Base-by-base conservation (phyloP, 2,329 filamentous ascomycete genomes). In the Claviceps spartinae region DNA sequence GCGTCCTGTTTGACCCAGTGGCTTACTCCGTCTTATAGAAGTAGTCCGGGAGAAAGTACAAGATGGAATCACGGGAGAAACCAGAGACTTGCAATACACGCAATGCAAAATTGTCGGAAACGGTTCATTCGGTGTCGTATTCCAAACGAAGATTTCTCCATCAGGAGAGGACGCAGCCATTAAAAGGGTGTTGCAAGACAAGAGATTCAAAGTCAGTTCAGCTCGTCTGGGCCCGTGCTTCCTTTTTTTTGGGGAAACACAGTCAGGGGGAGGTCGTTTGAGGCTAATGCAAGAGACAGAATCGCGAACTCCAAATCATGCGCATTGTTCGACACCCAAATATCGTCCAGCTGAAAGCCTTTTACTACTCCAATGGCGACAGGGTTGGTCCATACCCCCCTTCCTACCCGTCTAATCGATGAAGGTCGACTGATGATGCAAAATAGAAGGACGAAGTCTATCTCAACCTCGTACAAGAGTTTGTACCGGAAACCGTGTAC, bases 31-130 rank as follows among this genome's bases (percentile, higher is more conserved):
- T 2, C 14, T 37, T 54, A 26, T 65, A 97, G 93, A 98, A 78
- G 86, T 97, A 59, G 88, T 98, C 68, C 89, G 89, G 68, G 93
- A 98, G 74, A 97, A 95, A 75, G 93, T 98, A 60, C 93, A 98
- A 71, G 93, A 98, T 77, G 93, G 93, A 67, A 76, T 95, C 60
- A 98, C 93, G 14, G 93, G 93, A 63, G 93, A 98, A 70, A 95
- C 89, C 63, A 85, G 88, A 69, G 93, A 98, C 64, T 82, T 98
- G 72, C 88, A 95, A 69, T 98, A 98, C 71, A 97, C 93, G 52
- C 93, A 97, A 69, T 97, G 91, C 77, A 98, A 98, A 75, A 97
- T 98, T 64, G 93, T 98, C 48, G 93, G 93, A 68, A 98, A 98
- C 73, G 93, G 93, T 60, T 97, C 91, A 38, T 98, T 98, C 62